Base-by-base conservation (phyloP, 495 filamentous ascomycete genomes). In the Jackrogersella minutella region DNA sequence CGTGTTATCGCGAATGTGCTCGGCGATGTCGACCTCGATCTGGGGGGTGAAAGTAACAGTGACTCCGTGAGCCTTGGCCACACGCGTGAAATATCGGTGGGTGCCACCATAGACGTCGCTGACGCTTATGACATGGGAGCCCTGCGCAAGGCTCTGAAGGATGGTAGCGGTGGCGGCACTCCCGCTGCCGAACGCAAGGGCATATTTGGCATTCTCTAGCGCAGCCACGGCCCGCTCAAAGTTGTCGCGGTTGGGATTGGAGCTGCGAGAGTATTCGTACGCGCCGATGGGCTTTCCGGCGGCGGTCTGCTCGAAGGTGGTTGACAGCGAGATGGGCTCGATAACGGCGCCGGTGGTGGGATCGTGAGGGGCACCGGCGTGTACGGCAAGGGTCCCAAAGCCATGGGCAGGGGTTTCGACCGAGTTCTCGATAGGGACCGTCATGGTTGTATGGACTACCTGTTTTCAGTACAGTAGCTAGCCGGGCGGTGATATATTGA, bases 81-180 rank as follows among this genome's bases (percentile, higher is more conserved):
- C 96, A 80, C 97, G 93, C 66, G 95, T 99, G 85, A 99, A 99
- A 80, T 99, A 99, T 63, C 95, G 85, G 79, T 98, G 95, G 1
- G 95, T 99, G 41, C 95, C 95, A 58, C 95, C 95, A 74, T 99
- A 99, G 44, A 99, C 92, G 74, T 99, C 96, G 50, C 92, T 95
- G 34, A 98, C 93, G 39, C 93, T 97, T 68, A 99, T 87, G 62
- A 98, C 89, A 79, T 99, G 95, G 16, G 92, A 96, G 44, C 94
- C 95, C 4, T 90, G 83, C 39, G 96, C 93, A 53, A 99, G 87
- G 44, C 90, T 94, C 75, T 99, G 95, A 33, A 99, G 87, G 69
- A 98, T 91, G 55, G 84, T 90, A 53, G 96, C 93, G 0, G 96
- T 99, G 8, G 94, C 91, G 24, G 95, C 95, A 62, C 93, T 97